Base-by-base conservation (phyloP, 371 early-diverging fungal species). In the Mucor velutinosus region DNA sequence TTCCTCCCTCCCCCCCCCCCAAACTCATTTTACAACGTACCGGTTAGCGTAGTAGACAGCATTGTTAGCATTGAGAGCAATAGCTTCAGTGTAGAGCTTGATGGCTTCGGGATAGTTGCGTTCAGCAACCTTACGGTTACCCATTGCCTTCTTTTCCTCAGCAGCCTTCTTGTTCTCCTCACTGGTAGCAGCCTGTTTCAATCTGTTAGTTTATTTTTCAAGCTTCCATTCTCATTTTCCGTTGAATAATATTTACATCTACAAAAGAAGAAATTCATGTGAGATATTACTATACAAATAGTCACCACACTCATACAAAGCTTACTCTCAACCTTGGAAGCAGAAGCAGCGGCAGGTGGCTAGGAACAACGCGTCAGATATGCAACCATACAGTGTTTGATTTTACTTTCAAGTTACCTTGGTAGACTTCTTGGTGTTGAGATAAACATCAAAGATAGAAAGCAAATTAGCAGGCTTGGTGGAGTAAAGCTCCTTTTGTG, bases 21-120 rank as follows among this genome's bases (percentile, higher is more conserved):
- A 17, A 32, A 43, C 12, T 65, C 33, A 45, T 23, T 27, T 15
- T 0, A 33, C 1, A 37, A 37, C 47, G 21, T 85, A 94, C 93
- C 98, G 88, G 90, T 98, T 98, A 29, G 94, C 90, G 74, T 90
- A 97, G 84, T 94, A 98, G 15, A 98, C 94, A 27, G 98, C 96
- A 69, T 95, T 96, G 61, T 73, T 80, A 15, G 77, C 71, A 75
- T 95, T 90, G 51, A 96, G 78, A 33, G 79, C 90, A 72, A 98
- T 97, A 47, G 99, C 99, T 77, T 94, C 87, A 39, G 93, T 88
- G 78, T 97, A 98, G 39, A 92, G 83, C 45, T 85, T 86, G 71
- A 96, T 92, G 56, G 99, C 98, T 76, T 92, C 91, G 7, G 85
- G 82, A 66, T 91, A 97, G 55, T 96, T 87, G 70, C 91, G 91